A percentile compares a stretch with the other conserved stretches of the same genome.
phyloP scores from a whole-genome alignment of 257 asterid species.

The Knoxia roxburghii region DNA sequence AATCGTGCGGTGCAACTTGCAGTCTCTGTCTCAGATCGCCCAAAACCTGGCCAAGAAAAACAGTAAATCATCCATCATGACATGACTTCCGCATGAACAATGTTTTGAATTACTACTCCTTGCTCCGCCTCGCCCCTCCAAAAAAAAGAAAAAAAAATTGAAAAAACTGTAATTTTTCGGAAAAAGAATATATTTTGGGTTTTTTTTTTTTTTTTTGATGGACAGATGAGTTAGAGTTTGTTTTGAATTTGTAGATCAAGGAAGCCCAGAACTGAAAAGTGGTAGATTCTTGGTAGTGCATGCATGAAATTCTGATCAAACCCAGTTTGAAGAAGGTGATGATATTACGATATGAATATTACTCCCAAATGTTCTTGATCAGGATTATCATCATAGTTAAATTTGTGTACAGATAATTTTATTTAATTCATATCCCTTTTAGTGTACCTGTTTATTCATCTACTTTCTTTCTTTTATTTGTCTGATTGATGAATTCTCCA shows the following conservation, averaged over 20 bases:
- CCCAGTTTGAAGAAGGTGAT: too few relatives aligned
- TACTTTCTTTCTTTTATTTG: not conserved
- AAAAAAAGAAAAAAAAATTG: too few relatives aligned
- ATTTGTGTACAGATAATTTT: not conserved
- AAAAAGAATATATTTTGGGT: too few relatives aligned
- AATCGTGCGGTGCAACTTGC: conserved; percentile 70
- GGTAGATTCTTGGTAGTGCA: conserved; percentile 5
- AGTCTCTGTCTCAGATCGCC: conserved; percentile 57
- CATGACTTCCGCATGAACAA: not conserved
- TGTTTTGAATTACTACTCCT: too few relatives aligned
- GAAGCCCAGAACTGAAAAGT: conserved; percentile 16
- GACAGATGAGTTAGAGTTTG: conserved; percentile 8
- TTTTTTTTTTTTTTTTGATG: conserved; percentile 17
- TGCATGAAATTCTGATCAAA: too few relatives aligned
- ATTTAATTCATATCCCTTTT: too few relatives aligned
- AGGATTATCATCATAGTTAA: not conserved
- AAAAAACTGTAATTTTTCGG: too few relatives aligned
- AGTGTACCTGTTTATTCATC: too few relatives aligned
- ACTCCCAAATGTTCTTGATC: not conserved
- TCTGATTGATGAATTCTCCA: too few relatives aligned
- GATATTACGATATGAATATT: too few relatives aligned
- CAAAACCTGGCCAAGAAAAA: conserved; percentile 25
- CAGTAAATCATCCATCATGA: conserved; percentile 16
- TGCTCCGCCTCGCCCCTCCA: too few relatives aligned
- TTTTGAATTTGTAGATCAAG: conserved; percentile 24